These are phyloP conservation scores for Solanum piurae DNA, from an alignment of 257 asterid genomes.

Conservation along the genomic window DNA sequence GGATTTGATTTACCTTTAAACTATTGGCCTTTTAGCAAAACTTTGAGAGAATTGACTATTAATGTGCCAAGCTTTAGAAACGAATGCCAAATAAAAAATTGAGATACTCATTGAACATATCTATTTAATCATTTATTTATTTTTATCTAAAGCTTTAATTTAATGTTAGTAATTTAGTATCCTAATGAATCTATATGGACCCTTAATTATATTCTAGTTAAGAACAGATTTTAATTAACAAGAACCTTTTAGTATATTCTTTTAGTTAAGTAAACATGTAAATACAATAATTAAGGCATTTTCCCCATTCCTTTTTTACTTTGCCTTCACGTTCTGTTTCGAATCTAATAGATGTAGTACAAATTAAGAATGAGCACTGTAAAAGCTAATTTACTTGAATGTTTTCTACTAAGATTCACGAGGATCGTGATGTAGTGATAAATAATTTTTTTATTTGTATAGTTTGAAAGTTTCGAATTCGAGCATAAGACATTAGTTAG, in stretches of 20 bases:
- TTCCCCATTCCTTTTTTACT: background rate
- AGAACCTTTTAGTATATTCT: background rate
- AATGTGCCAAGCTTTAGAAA: background rate
- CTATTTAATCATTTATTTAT: background rate
- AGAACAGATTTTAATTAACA: background rate
- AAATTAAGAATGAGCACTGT: background rate
- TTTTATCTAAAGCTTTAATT: background rate
- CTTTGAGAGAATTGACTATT: background rate
- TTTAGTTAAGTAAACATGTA: background rate
- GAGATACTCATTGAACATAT: background rate
- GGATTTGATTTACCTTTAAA: too few species aligned
- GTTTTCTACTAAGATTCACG: background rate
- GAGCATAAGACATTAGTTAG: background rate
- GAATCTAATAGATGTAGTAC: background rate
- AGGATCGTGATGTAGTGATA: background rate
- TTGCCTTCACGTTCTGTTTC: background rate
- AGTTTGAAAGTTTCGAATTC: accelerated
- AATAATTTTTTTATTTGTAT: background rate
- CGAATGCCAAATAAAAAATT: background rate
- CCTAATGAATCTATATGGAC: background rate
- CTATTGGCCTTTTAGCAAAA: background rate
- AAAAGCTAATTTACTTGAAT: background rate
- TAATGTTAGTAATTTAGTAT: background rate
- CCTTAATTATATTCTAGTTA: background rate
- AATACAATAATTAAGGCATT: background rate